Conservation (phyloP, 768 basidiomycete genomes). For the Suillus occidentalis region DNA sequence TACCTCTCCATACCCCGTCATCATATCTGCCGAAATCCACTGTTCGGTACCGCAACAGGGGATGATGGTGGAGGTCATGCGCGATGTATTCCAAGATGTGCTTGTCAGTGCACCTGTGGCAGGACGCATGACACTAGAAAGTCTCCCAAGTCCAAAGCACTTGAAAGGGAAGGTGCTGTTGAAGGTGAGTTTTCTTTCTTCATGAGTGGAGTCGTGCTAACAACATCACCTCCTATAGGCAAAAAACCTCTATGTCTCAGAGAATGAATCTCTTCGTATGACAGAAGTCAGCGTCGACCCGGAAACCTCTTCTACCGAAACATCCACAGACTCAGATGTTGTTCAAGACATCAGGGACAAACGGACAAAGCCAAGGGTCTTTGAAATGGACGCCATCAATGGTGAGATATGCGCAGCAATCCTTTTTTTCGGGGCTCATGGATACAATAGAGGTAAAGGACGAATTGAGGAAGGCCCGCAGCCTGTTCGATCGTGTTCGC, state of each 20-base stretch:
- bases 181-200: constrained; percentile 52
- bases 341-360: constrained; percentile 28
- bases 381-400: constrained; percentile 38
- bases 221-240: constrained; percentile 42
- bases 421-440: neutral
- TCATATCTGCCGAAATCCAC: no score
- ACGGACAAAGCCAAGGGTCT: constrained; percentile 21
- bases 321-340: constrained; percentile 35
- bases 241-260: constrained; percentile 67
- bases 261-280: constrained; percentile 34
- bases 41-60: no score
- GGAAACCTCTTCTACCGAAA: constrained; percentile 44
- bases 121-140: no score
- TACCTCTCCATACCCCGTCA: no score
- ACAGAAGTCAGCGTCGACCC: constrained; percentile 36
- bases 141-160: no score
- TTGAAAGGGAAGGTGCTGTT: constrained; percentile 78
- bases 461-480: constrained; percentile 40
- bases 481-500: no score
- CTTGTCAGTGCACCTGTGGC: no score
- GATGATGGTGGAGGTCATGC: no score
- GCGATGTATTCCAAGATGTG: no score
- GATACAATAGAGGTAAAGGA: constrained; percentile 35
- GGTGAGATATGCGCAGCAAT: constrained; percentile 21
- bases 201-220: constrained; percentile 1